Evolutionary conservation across 805 yeast species (phyloP), one percentile per base, ranked within the genome.

Genomic region (Nakazawaea pomicola): DNA sequence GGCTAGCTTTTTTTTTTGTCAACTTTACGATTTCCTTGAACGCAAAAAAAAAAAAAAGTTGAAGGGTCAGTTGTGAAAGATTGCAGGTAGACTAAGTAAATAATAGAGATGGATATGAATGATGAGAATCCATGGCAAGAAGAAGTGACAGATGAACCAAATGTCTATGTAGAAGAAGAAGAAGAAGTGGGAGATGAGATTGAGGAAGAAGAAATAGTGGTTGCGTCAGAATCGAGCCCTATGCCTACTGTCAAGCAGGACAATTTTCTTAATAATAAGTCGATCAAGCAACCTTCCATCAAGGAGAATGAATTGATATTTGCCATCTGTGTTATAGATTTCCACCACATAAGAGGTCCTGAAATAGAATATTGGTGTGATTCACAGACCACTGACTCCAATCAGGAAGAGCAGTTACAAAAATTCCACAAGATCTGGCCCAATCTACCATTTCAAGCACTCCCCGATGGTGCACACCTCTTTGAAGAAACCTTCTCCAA

Each of bases 391-490:
- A 49, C 57, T 0, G 47, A 41, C 6, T 51, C 45, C 4, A 64
- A 60, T 20, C 65, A 62, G 23, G 23, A 43, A n/a, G 48, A 45
- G 2, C 52, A 61, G 29, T 50, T 56, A 27, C 62, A 62, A 17
- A 60, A 64, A 31, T 56, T 55, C 20, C 51, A 59, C 12, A 52
- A 62, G 3, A 62, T 83, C 15, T 93, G 96, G 90, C 89, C 93
- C 9, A 79, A 82, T 53, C 62, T 93, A 31, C 95, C 99, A 3
- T 93, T 93, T 55, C 97, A 90, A 57, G 95, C 96, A 1, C 65
- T 93, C 17, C 98, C 99, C 0, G 99, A 93, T 61, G 98, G 98
- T 4, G 82, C 95, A 2, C 99, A 93, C 58, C 71, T 90, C 17
- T 91, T 81, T 56, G 95, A 89, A 56, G 98, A 93, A 59, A 89